These are phyloP conservation scores for Triangularia setosa DNA, from an alignment of 2,329 filamentous ascomycete species.

Conservation along the genomic window DNA sequence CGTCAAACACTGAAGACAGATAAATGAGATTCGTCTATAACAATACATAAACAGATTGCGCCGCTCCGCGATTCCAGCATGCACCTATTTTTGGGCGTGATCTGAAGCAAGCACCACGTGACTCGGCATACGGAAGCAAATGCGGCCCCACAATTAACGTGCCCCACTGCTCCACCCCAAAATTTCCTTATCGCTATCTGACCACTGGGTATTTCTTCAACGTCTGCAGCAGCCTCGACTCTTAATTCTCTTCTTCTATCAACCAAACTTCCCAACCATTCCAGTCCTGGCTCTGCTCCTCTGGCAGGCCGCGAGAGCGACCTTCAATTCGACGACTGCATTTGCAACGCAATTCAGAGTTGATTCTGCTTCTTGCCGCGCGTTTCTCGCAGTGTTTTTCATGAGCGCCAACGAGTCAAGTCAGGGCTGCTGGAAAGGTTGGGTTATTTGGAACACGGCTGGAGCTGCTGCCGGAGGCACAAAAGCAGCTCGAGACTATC, in stretches of 20 bases:
- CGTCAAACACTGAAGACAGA: not conserved
- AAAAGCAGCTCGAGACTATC: conserved; percentile 6
- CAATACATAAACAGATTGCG: not conserved
- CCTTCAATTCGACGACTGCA: not conserved
- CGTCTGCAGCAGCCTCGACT: not conserved
- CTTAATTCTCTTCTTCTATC: conserved; percentile 12
- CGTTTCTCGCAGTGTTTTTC: not conserved
- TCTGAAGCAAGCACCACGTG: not conserved
- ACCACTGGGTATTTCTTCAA: conserved; percentile 15
- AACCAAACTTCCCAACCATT: conserved; percentile 7
- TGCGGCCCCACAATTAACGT: not conserved
- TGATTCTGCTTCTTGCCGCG: not conserved
- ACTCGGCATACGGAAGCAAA: not conserved
- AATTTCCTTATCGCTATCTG: conserved; percentile 23
- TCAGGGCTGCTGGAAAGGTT: conserved; percentile 7
- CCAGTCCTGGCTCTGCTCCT: conserved; percentile 4
- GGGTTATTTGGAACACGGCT: conserved; percentile 1
- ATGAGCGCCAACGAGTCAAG: not conserved
- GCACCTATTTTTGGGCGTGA: not conserved
- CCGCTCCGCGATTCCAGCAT: not conserved
- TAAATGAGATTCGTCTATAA: not conserved
- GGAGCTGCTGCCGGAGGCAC: conserved; percentile 1
- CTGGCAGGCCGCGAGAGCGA: not conserved
- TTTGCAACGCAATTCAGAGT: not conserved
- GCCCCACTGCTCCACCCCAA: conserved; percentile 9